phyloP scores from a whole-genome alignment of 306 rosid species.

The Dryas alaskensis region DNA sequence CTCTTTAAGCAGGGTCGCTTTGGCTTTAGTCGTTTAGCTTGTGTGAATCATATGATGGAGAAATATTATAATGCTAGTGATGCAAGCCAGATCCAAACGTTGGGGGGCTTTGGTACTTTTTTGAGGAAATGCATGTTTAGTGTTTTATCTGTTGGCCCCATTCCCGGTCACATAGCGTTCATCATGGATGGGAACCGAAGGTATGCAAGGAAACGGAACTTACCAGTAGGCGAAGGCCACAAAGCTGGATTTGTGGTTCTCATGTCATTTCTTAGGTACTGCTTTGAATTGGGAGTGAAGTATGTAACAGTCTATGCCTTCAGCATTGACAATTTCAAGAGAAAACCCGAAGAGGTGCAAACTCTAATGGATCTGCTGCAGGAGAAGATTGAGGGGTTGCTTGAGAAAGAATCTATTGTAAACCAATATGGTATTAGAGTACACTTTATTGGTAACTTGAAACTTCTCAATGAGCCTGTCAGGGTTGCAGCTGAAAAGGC shows the following conservation, averaged over 20 bases:
- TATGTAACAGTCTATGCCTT: constrained; percentile 71
- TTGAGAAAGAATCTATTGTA: constrained; percentile 46
- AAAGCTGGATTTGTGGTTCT: constrained; percentile 61
- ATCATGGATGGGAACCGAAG: constrained; percentile 94
- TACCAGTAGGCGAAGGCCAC: constrained; percentile 56
- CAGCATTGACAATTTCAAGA: constrained; percentile 78
- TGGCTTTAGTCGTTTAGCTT: constrained; percentile 3
- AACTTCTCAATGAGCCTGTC: constrained; percentile 48
- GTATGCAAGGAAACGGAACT: constrained; percentile 54
- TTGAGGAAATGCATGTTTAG: constrained; percentile 54
- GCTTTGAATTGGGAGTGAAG: constrained; percentile 71
- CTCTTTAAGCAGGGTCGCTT: constrained; percentile 23
- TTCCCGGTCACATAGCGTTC: constrained; percentile 77
- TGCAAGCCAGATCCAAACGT: constrained; percentile 18
- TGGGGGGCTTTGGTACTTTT: constrained; percentile 35
- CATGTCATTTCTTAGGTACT: constrained; percentile 49
- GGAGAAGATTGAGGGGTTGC: constrained; percentile 63
- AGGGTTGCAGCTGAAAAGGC: constrained; percentile 63
- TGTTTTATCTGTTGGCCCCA: constrained; percentile 56
- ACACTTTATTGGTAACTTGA: constrained; percentile 61
- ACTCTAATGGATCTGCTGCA: constrained; percentile 65
- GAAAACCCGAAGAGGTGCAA: constrained; percentile 58
- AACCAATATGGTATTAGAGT: constrained; percentile 57
- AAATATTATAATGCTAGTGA: constrained; percentile 19
- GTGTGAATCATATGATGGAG: constrained; percentile 39